These are phyloP conservation scores for Boletus rufocinnamomeus DNA, from an alignment of 768 basidiomycete species.

Conservation along the genomic window DNA sequence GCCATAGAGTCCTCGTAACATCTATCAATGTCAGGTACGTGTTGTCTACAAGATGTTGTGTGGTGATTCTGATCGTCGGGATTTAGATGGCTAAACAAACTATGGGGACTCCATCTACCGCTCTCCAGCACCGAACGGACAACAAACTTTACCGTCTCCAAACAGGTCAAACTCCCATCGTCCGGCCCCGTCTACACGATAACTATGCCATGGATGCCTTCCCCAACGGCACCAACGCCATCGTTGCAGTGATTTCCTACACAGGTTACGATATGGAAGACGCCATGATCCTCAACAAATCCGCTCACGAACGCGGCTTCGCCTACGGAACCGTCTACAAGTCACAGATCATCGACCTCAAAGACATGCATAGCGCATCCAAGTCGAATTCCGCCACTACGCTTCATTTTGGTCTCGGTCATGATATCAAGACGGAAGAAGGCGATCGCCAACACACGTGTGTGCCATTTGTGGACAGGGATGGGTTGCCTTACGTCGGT, in stretches of 20 bases:
- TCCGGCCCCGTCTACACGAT: conserved; percentile 88
- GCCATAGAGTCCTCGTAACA: conserved; percentile 79
- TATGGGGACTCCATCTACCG: conserved; percentile 97
- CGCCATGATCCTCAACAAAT: conserved; percentile 99
- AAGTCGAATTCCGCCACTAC: conserved; percentile 58
- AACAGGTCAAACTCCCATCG: conserved; percentile 92
- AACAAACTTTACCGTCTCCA: conserved; percentile 98
- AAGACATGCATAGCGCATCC: conserved; percentile 69
- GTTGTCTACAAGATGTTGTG: background rate
- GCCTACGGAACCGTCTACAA: conserved; percentile 97
- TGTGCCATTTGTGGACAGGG: conserved; percentile 63
- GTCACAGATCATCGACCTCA: conserved; percentile 87
- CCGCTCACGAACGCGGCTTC: conserved; percentile 96
- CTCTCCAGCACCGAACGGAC: conserved; percentile 89
- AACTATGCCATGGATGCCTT: conserved; percentile 98
- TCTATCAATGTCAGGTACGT: conserved; percentile 87
- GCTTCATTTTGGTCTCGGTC: conserved; percentile 88
- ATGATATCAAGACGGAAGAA: conserved; percentile 62
- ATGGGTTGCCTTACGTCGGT: conserved; percentile 86
- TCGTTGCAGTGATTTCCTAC: conserved; percentile 99
- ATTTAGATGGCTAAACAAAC: conserved; percentile 98
- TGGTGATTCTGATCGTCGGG: conserved; percentile 8
- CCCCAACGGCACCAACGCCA: conserved; percentile 96
- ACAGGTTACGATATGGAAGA: conserved; percentile 99
- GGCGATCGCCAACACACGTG: conserved; percentile 48